Evolutionary conservation across 192 early-diverging fungal species (phyloP).

Genomic region (Rhizoclosmatium sp.): DNA sequence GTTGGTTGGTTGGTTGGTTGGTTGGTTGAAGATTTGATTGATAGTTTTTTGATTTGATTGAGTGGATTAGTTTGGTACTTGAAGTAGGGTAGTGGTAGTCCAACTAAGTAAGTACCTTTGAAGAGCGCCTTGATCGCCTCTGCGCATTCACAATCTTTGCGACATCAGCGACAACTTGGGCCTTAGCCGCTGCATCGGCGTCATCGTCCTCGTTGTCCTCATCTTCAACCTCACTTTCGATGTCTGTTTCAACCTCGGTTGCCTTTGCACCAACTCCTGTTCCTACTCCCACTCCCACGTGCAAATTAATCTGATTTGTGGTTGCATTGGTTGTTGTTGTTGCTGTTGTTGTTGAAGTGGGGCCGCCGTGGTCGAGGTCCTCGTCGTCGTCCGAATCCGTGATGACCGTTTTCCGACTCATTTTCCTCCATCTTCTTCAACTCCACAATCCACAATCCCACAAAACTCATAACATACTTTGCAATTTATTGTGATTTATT

Average conservation of each 20-base stretch:
- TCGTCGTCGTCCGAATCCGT: background rate
- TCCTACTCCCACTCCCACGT: background rate
- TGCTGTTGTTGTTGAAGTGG: background rate
- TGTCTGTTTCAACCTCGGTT: background rate
- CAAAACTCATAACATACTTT: too few relatives aligned
- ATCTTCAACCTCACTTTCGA: background rate
- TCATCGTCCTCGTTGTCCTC: background rate
- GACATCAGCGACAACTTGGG: constrained; percentile 4
- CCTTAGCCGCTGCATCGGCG: background rate
- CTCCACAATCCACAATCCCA: too few relatives aligned
- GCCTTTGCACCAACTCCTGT: background rate
- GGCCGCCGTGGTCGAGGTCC: background rate
- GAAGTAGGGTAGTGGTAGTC: background rate
- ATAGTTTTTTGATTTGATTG: background rate
- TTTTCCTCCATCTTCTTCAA: background rate
- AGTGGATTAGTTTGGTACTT: background rate
- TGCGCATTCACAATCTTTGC: constrained; percentile 5
- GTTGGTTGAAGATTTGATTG: background rate
- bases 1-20: background rate
- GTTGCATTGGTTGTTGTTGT: background rate
- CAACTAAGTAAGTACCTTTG: background rate
- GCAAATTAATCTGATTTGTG: background rate
- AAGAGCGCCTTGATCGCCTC: background rate
- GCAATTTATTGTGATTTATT: too few relatives aligned
- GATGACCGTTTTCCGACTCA: background rate